Conservation (phyloP, 2,329 filamentous ascomycete species). For the Alternaria dauci region DNA sequence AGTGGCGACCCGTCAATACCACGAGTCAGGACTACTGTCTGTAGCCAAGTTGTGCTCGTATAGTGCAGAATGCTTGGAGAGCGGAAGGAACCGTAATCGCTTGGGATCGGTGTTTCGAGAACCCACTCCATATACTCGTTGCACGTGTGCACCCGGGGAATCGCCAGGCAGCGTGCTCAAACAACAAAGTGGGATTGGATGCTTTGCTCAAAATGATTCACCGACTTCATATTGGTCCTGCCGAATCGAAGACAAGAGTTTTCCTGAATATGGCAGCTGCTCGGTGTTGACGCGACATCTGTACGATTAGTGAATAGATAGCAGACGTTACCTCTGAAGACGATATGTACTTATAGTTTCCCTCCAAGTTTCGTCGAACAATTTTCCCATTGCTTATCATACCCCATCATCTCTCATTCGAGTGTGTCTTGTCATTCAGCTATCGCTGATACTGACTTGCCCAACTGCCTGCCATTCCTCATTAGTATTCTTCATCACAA, state of each 20-base stretch:
- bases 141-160: neutral
- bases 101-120: neutral
- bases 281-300: neutral
- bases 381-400: neutral
- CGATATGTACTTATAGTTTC: neutral
- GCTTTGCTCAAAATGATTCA: neutral
- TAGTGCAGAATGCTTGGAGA: neutral
- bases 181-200: conserved; percentile 2
- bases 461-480: neutral
- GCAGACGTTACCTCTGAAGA: neutral
- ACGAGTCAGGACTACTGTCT: neutral
- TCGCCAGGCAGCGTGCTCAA: conserved; percentile 3
- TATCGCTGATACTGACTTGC: neutral
- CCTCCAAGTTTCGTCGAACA: neutral
- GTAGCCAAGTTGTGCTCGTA: neutral
- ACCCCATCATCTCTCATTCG: neutral
- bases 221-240: neutral
- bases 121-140: neutral
- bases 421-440: neutral
- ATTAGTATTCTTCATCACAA: neutral
- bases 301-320: conserved; percentile 1
- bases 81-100: neutral
- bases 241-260: neutral
- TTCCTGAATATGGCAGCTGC: neutral
- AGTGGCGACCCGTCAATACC: neutral